Conservation (phyloP, 2,329 filamentous ascomycete species). For the Malbranchea zuffiana region DNA sequence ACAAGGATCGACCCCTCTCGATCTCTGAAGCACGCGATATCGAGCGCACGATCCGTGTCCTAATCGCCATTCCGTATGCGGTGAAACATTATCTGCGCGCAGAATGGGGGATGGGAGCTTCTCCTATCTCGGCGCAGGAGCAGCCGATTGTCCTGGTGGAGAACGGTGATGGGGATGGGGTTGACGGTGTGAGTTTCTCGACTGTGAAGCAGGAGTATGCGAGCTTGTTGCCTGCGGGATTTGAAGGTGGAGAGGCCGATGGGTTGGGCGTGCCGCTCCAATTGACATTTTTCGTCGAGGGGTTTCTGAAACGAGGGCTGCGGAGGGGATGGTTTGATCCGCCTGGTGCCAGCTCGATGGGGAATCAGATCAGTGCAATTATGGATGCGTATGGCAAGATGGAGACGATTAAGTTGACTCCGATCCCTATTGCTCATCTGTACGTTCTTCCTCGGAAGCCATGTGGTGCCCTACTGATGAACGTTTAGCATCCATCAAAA, state of each 20-base stretch:
- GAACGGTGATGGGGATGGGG: slow-evolving; percentile 14
- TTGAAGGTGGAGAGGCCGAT: slow-evolving; percentile 47
- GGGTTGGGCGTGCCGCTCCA: slow-evolving; percentile 52
- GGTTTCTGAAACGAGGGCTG: slow-evolving; percentile 47
- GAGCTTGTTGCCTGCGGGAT: slow-evolving; percentile 39
- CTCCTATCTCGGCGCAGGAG: background rate
- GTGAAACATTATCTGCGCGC: slow-evolving; percentile 54
- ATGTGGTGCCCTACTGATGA: background rate
- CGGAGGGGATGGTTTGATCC: slow-evolving; percentile 50
- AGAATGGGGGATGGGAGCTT: slow-evolving; percentile 42
- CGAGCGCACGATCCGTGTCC: slow-evolving; percentile 47
- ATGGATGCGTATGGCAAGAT: slow-evolving; percentile 51
- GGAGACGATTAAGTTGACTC: slow-evolving; percentile 56
- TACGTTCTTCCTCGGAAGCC: slow-evolving; percentile 17
- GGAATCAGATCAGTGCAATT: slow-evolving; percentile 46
- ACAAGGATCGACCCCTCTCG: slow-evolving; percentile 23
- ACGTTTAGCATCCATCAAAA: slow-evolving; percentile 49
- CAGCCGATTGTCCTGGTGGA: background rate
- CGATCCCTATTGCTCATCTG: slow-evolving; percentile 53
- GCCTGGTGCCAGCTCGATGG: slow-evolving; percentile 48
- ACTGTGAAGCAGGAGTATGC: slow-evolving; percentile 40
- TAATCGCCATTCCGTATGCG: slow-evolving; percentile 52
- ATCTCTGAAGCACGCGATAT: slow-evolving; percentile 43
- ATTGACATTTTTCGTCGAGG: slow-evolving; percentile 49
- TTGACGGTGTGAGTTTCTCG: slow-evolving; percentile 20